Conservation (phyloP, 2,329 filamentous ascomycete genomes). For the Cryphonectria radicalis region DNA sequence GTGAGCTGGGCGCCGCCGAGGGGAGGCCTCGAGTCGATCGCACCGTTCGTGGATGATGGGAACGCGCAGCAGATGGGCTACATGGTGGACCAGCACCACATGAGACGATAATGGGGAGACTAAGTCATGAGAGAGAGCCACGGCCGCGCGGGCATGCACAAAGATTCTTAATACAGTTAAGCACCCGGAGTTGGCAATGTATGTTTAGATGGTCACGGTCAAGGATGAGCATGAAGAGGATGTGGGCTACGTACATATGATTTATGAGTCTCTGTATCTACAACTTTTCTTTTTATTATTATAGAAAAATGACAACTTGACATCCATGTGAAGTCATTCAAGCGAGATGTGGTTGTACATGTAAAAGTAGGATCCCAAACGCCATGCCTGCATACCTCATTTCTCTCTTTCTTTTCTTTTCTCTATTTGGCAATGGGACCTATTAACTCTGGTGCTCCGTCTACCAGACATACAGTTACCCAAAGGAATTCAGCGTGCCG, state of each 20-base stretch:
- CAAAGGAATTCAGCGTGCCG: neutral
- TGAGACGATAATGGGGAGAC: neutral
- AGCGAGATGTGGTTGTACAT: neutral
- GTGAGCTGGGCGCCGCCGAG: neutral
- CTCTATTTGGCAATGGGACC: neutral
- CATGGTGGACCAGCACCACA: neutral
- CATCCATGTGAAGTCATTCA: neutral
- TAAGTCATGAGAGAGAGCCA: neutral
- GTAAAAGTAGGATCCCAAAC: neutral
- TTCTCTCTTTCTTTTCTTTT: neutral
- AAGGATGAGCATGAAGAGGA: neutral
- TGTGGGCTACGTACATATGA: neutral
- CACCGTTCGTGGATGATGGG: neutral
- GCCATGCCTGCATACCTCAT: neutral
- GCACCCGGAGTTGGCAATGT: neutral
- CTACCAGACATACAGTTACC: neutral
- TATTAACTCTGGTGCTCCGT: neutral
- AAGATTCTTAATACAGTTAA: neutral
- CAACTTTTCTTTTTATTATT: neutral
- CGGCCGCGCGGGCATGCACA: no score
- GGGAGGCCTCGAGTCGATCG: neutral
- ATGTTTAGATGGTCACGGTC: neutral
- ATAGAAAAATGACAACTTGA: neutral
- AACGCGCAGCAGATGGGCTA: neutral
- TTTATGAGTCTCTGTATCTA: neutral